These are phyloP conservation scores for Cyclotella baltica DNA, from an alignment of 108 stramenopile species.

Conservation along the genomic window DNA sequence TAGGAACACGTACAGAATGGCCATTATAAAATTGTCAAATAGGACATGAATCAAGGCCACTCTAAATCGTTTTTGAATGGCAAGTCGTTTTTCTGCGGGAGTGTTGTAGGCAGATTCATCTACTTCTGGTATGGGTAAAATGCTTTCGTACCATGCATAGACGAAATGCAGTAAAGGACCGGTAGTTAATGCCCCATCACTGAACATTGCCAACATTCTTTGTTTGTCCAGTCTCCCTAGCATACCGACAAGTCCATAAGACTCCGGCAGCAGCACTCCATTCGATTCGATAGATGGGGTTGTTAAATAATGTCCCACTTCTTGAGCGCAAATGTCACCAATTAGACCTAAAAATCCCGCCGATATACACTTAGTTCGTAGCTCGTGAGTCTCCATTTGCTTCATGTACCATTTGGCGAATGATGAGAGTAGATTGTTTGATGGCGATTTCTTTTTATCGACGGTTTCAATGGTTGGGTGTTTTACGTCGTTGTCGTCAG, in stretches of 20 bases:
- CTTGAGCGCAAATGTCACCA: conserved; percentile 56
- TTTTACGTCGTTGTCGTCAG: not conserved
- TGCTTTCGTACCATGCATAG: conserved; percentile 44
- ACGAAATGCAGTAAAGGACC: conserved; percentile 51
- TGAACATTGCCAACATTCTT: conserved; percentile 49
- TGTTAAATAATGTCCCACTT: conserved; percentile 30
- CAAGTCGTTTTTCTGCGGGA: conserved; percentile 9
- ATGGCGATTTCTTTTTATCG: conserved; percentile 1
- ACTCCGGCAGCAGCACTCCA: not conserved
- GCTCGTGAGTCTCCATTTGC: conserved; percentile 46
- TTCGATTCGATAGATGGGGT: not conserved
- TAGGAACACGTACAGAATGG: conserved; percentile 35
- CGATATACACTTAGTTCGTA: conserved; percentile 51
- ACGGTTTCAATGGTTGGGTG: not conserved
- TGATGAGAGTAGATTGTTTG: not conserved
- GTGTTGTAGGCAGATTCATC: not conserved
- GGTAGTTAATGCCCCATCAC: conserved; percentile 41
- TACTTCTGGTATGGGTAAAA: conserved; percentile 36
- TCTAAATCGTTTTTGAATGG: conserved; percentile 11
- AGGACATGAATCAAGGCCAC: conserved; percentile 41
- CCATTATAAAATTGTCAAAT: conserved; percentile 55
- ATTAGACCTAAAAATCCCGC: conserved; percentile 38
- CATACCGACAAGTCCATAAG: not conserved
- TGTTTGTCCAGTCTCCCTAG: conserved; percentile 32
- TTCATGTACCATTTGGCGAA: conserved; percentile 49